phyloP scores from a whole-genome alignment of 2,329 filamentous ascomycete species.

The Dryadomyces quercivorus region DNA sequence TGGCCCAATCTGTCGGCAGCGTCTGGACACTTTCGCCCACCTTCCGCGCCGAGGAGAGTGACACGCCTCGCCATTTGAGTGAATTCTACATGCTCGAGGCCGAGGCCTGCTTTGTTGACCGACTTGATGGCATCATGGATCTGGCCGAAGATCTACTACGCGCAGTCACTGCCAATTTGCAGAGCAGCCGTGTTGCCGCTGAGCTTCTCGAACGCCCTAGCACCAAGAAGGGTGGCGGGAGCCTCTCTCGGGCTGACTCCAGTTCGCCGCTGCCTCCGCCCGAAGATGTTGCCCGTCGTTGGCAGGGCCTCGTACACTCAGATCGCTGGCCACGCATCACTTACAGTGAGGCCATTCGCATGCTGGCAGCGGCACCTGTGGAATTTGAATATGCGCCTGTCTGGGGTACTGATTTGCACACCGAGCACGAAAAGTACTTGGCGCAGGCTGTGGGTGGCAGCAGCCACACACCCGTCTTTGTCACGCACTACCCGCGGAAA shows the following conservation, averaged over 20 bases:
- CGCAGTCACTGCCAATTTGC: conserved; percentile 29
- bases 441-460: conserved; percentile 43
- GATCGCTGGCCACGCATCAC: conserved; percentile 67
- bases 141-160: conserved; percentile 71
- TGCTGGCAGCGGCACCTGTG: conserved; percentile 45
- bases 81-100: conserved; percentile 99
- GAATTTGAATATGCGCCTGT: conserved; percentile 54
- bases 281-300: conserved; percentile 33
- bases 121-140: conserved; percentile 60
- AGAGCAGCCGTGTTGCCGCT: conserved; percentile 26
- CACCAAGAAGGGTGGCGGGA: conserved; percentile 25
- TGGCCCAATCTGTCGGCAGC: conserved; percentile 75
- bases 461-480: conserved; percentile 58
- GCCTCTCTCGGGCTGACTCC: not conserved
- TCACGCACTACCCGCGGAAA: conserved; percentile 80
- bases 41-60: conserved; percentile 86
- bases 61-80: conserved; percentile 85
- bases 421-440: conserved; percentile 86
- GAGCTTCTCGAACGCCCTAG: conserved; percentile 29
- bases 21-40: conserved; percentile 93
- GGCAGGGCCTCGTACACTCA: conserved; percentile 50
- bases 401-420: conserved; percentile 67
- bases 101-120: conserved; percentile 67
- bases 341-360: conserved; percentile 64
- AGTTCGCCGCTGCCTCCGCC: not conserved